Base-by-base conservation (phyloP, 1,284 basidiomycete species). In the Phellopilus nigrolimitatus region DNA sequence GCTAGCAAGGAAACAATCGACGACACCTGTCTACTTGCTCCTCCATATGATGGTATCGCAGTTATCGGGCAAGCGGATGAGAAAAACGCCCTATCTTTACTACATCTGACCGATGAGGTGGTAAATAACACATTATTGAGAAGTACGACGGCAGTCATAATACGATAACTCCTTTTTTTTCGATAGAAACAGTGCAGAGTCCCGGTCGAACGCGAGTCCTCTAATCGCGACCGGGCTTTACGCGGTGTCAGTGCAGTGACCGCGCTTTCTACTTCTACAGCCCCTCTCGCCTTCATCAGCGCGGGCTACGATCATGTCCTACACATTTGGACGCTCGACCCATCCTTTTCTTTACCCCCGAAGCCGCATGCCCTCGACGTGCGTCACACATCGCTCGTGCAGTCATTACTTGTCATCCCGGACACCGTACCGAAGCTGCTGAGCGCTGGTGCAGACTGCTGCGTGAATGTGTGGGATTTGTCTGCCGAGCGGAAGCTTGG, bases 241-340 rank as follows among this genome's bases (percentile, higher is more conserved):
- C 51, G 62, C 10, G 75, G 75, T 4, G 65, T 71, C 25, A 74
- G 72, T 48, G 69, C 71, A 8, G 59, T 78, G 3, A 61, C 70
- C 10, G 38, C 71, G 8, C 28, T 53, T 13, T 27, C 45, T 9
- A 5, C 36, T 3, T 38, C 33, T 36, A 37, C 62, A 74, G 64
- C 59, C 64, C 56, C 68, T 68, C 66, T 71, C 6, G 59, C 63
- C 21, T 76, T 78, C 57, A 74, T 67, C 6, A 77, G 67, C 4
- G 77, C 75, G n/a, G 75, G 75, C 5, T 69, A 74, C 46, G 74
- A 78, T 60, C 76, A 76, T 52, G 47, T 59, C 22, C 66, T 79
- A 13, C 75, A 76, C 52, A 57, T 76, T 3, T 78, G 75, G 76
- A 62, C 68, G 15, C 49, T 75, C 3, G 47, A 59, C 21, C 1